Percentiles rank a stretch among this genome's conserved stretches.
phyloP scores from a whole-genome alignment of 2,329 filamentous ascomycete genomes.

The Fusarium aywerte region DNA sequence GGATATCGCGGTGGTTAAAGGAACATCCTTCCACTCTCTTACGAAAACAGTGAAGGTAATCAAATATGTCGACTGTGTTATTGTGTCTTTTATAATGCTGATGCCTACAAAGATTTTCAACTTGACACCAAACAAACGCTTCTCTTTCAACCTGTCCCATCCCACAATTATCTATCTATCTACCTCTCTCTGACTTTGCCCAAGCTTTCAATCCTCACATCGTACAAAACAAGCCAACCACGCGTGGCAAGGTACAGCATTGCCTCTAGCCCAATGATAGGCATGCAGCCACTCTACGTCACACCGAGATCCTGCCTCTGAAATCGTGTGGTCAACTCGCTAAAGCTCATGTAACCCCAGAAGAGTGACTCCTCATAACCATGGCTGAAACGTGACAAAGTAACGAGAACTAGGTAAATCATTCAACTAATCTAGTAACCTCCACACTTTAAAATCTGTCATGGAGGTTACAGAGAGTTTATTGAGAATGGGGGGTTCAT shows the following conservation, averaged over 20 bases:
- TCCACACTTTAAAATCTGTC: background rate
- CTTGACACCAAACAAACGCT: background rate
- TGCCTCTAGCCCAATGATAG: background rate
- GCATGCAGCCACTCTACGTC: conserved; percentile 1
- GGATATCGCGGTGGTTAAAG: conserved; percentile 26
- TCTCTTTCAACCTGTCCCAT: background rate
- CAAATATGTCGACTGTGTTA: background rate
- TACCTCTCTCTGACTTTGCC: background rate
- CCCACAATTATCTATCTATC: background rate
- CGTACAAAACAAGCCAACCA: conserved; percentile 1
- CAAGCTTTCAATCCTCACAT: background rate
- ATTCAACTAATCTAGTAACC: conserved; percentile 18
- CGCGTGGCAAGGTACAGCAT: conserved; percentile 4
- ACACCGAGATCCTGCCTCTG: conserved; percentile 14
- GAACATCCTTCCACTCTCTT: conserved; percentile 8
- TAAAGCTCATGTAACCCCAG: conserved; percentile 16
- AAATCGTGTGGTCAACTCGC: conserved; percentile 14
- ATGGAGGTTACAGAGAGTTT: background rate
- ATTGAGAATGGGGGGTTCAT: background rate
- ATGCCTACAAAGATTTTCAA: background rate
- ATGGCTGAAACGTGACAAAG: conserved; percentile 2
- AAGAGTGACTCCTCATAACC: background rate
- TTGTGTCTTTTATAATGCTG: too few species aligned
- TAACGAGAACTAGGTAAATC: background rate
- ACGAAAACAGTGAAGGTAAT: background rate